A percentile compares a stretch with the other conserved stretches of the same genome.
Conservation (phyloP, 257 asterid species). For the Solanum clarkiae region DNA sequence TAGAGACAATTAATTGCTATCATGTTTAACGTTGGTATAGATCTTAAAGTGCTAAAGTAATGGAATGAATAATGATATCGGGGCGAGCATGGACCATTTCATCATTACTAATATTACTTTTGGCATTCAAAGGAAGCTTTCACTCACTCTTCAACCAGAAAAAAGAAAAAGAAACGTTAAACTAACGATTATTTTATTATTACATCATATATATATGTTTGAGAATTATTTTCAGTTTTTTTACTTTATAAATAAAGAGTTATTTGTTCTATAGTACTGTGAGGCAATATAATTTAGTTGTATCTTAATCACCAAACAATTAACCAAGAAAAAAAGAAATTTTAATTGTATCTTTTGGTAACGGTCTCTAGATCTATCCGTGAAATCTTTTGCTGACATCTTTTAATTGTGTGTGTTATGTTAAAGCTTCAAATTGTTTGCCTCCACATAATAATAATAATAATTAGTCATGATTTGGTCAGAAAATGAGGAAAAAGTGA, state of each 20-base stretch:
- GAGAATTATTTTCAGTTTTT: too few relatives aligned
- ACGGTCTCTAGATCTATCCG: background rate
- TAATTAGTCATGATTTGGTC: constrained; percentile 22
- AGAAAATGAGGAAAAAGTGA: constrained; percentile 12
- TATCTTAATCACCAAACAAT: background rate
- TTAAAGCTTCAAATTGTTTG: background rate
- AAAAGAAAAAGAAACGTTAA: background rate
- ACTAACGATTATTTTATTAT: background rate
- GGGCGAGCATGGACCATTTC: background rate
- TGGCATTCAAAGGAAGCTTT: background rate
- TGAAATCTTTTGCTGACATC: background rate
- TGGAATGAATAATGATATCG: background rate
- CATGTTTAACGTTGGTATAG: background rate
- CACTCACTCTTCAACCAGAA: background rate
- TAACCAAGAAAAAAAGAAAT: background rate
- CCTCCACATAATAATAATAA: background rate
- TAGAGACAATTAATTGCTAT: background rate
- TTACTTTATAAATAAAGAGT: too few relatives aligned
- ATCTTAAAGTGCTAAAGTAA: background rate
- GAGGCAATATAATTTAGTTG: background rate
- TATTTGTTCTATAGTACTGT: too few relatives aligned
- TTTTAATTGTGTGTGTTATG: background rate
- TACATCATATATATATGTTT: too few relatives aligned
- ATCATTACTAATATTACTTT: background rate
- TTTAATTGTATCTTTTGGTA: background rate